Base-by-base conservation (phyloP, 192 early-diverging fungal genomes). In the Coemansia sp. region DNA sequence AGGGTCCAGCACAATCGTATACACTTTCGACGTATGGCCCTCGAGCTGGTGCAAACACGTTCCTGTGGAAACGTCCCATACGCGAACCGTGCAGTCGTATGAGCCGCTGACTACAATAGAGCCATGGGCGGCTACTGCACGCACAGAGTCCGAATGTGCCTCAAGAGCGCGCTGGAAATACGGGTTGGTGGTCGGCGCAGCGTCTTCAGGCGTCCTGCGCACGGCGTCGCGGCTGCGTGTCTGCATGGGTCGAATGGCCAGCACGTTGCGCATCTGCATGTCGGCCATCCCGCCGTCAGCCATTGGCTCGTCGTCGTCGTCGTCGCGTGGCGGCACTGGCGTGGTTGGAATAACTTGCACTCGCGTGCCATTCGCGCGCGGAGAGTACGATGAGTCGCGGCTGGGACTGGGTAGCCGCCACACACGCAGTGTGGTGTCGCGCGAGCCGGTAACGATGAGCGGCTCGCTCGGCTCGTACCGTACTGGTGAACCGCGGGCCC, bases 11-110 rank as follows among this genome's bases (percentile, higher is more conserved):
- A 93, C 96, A 25, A 99, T 90, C 6, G 91, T 92, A 73, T 99
- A 99, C 9, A 99, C 97, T 67, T 95, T 95, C 69, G 95, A 89
- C 19, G 87, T 84, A 73, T 99, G 97, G 31, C 94, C 97, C 29
- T 87, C 75, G 49, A 94, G 86, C 9, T 74, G 73, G 71, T 92
- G 89, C 19, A 90, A 65, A 21, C 84, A 71, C 17, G 80, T 62
- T 8, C 97, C 97, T 0, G 84, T 90, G 27, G 69, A 61, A 3
- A 93, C 77, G 69, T 99, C 87, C 97, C 97, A 99, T 4, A 96
- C 86, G 37, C 96, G 84, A 2, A 99, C 92, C 0, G 89, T 87
- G 61, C 82, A 83, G 74, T 99, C 97, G 72, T 98, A 99, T 35
- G 89, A 91, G 0, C 97, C 97, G 61, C 90, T 92, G 5, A 96